phyloP scores from a whole-genome alignment of 768 basidiomycete species.

The Hygrocybe coccinea region DNA sequence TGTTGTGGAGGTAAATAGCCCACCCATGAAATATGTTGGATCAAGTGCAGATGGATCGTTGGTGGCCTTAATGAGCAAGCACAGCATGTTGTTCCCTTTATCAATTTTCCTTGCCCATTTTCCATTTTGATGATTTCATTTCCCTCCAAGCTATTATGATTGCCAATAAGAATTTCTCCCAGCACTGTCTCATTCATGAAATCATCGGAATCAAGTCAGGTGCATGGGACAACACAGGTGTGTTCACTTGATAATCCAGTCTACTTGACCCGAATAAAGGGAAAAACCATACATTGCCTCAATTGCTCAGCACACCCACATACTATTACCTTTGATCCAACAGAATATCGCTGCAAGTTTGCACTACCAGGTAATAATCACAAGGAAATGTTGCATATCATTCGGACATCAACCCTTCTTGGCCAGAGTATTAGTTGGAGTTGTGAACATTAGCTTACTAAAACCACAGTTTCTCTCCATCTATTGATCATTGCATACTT shows the following conservation, averaged over 20 bases:
- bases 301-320: constrained; percentile 92
- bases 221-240: constrained; percentile 97
- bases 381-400: constrained; percentile 96
- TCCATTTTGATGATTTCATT: constrained; percentile 7
- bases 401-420: constrained; percentile 88
- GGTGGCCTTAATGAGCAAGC: constrained; percentile 95
- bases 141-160: constrained; percentile 81
- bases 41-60: constrained; percentile 90
- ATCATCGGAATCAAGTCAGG: constrained; percentile 99
- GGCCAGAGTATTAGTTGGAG: too few relatives aligned
- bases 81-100: constrained; percentile 59
- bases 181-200: constrained; percentile 91
- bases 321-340: constrained; percentile 58
- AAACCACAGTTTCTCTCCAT: too few relatives aligned
- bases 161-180: constrained; percentile 88
- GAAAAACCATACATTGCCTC: constrained; percentile 91
- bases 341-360: constrained; percentile 41
- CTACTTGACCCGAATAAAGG: constrained; percentile 95
- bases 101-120: background rate
- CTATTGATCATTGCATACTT: too few relatives aligned
- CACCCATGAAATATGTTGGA: constrained; percentile 94
- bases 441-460: too few relatives aligned
- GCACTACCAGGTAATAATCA: constrained; percentile 91
- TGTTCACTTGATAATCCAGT: constrained; percentile 97
- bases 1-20: constrained; percentile 88